Percentiles rank a stretch among this genome's conserved stretches.
phyloP scores from a whole-genome alignment of 2,329 filamentous ascomycete species.

The Diaporthe caulivora region DNA sequence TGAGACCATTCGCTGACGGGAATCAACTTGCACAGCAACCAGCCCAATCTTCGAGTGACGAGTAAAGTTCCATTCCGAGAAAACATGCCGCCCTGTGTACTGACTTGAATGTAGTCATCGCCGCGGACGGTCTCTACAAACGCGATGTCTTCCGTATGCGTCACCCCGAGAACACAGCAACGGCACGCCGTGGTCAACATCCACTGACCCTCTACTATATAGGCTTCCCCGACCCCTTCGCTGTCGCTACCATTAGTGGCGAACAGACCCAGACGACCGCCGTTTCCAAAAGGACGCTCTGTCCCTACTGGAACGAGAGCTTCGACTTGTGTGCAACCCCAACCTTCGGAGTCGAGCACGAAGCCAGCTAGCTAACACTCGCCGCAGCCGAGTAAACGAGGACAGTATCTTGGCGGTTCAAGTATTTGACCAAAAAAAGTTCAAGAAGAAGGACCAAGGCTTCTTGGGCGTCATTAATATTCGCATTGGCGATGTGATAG shows the following conservation, averaged over 20 bases:
- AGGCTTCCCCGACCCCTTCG: constrained; percentile 99
- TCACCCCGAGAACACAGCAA: background rate
- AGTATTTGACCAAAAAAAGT: constrained; percentile 99
- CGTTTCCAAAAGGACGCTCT: constrained; percentile 96
- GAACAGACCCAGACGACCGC: constrained; percentile 99
- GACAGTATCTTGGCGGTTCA: constrained; percentile 97
- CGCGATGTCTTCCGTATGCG: constrained; percentile 97
- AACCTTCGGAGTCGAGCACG: background rate
- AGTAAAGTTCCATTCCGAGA: constrained; percentile 70
- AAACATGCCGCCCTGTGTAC: constrained; percentile 44
- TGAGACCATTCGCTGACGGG: constrained; percentile 27
- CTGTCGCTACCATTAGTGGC: constrained; percentile 95
- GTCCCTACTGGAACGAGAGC: constrained; percentile 99
- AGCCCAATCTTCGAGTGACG: constrained; percentile 91
- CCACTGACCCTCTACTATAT: constrained; percentile 48
- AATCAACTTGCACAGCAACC: constrained; percentile 58
- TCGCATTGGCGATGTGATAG: constrained; percentile 92
- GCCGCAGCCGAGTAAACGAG: constrained; percentile 83
- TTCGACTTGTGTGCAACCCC: constrained; percentile 87
- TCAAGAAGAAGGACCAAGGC: constrained; percentile 99
- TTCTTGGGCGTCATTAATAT: constrained; percentile 99
- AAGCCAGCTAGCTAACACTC: constrained; percentile 37
- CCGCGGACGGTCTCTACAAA: constrained; percentile 98
- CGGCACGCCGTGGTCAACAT: constrained; percentile 23
- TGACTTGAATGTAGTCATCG: constrained; percentile 81